phyloP scores from a whole-genome alignment of 2,329 filamentous ascomycete genomes.

The Thelonectria blattea region DNA sequence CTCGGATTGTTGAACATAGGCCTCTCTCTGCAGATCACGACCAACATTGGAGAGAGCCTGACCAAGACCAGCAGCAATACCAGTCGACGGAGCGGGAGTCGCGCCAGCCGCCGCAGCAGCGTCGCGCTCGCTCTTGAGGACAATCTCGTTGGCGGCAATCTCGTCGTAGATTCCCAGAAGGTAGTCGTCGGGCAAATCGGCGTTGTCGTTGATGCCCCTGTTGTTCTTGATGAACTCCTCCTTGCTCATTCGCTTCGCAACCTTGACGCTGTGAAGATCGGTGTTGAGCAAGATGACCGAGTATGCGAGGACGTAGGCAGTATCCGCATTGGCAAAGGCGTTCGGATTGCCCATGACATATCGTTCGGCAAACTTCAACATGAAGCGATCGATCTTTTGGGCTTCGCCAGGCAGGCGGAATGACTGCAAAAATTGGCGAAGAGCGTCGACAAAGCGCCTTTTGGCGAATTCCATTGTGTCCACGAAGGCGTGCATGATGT shows the following conservation, averaged over 20 bases:
- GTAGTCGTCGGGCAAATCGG: conserved; percentile 92
- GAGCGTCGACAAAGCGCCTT: conserved; percentile 88
- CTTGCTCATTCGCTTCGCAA: conserved; percentile 86
- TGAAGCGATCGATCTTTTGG: conserved; percentile 99
- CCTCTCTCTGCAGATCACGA: conserved; percentile 88
- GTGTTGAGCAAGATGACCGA: conserved; percentile 97
- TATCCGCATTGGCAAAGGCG: conserved; percentile 97
- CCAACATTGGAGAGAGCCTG: conserved; percentile 92
- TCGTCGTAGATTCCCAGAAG: conserved; percentile 89
- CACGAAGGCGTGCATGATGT: conserved; percentile 98
- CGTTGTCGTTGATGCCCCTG: conserved; percentile 94
- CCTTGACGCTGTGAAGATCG: conserved; percentile 89
- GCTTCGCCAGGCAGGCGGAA: conserved; percentile 95
- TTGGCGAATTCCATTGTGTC: conserved; percentile 93
- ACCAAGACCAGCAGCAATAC: conserved; percentile 82
- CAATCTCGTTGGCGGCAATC: conserved; percentile 89
- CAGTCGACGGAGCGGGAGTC: conserved; percentile 63
- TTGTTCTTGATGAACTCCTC: conserved; percentile 99
- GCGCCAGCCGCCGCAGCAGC: conserved; percentile 79
- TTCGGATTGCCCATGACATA: conserved; percentile 96
- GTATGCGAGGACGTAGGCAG: conserved; percentile 93
- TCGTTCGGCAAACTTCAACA: conserved; percentile 97
- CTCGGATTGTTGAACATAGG: conserved; percentile 92
- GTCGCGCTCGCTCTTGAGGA: conserved; percentile 89
- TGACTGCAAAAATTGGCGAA: conserved; percentile 90